Evolutionary conservation across 306 rosid genomes (phyloP), one percentile per base, ranked within the genome.

Genomic region (Glycyrrhiza uralensis): DNA sequence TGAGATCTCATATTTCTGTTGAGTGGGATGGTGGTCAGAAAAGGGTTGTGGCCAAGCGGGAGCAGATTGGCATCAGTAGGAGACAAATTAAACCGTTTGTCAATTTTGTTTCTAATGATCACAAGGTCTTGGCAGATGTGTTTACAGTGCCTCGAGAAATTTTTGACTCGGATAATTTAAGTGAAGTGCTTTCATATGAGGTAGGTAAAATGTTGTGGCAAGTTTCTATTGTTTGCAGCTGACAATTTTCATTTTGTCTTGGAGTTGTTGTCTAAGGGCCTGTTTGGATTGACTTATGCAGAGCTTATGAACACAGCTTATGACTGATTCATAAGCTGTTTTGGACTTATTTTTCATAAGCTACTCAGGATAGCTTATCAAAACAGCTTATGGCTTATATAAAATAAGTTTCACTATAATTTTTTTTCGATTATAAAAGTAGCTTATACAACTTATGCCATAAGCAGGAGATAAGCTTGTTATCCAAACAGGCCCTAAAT

Each of bases 31-130:
- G 80, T 63, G 84, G 76, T 83, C 87, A 86, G 78, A 84, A 84
- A 75, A 86, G 18, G 64, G 97, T 94, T 47, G 86, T 94, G 77
- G 91, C 99, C 64, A 94, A 88, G 83, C 81, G 79, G 79, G 95
- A 89, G 24, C 99, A 94, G 80, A 66, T 91, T 81, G 96, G 97
- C 80, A 72, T 91, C 77, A 84, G 87, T 64, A 69, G 92, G 96
- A 94, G 90, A 81, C 81, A 85, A 69, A 52, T 80, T 80, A 86
- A 72, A 69, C 85, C 95, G 36, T 88, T 75, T 85, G 28, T 66
- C 29, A 67, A 64, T 69, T 82, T 73, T 32, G 73, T 69, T 78
- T 58, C 81, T 52, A 74, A 62, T 50, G 85, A 79, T 17, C 81
- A 80, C 74, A 78, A 80, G 42, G 29, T 85, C 72, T 68, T 90